These are phyloP conservation scores for Fusarium acutatum DNA, from an alignment of 2,329 filamentous ascomycete species.

Conservation along the genomic window DNA sequence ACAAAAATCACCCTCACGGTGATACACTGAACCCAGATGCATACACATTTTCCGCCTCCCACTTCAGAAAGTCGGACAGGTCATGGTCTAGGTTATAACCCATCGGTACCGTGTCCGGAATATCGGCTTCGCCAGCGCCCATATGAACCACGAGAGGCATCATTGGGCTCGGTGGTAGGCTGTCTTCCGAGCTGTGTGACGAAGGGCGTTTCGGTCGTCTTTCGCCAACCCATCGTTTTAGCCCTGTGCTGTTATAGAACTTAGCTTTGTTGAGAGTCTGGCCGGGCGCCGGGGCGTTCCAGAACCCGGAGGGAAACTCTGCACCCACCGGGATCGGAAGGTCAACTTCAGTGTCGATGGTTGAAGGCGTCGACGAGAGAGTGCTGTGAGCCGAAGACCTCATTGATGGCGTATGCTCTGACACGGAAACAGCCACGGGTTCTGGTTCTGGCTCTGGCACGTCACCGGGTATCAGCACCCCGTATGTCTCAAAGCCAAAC, in stretches of 20 bases:
- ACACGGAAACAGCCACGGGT: neutral
- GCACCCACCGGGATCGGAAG: slow-evolving; percentile 50
- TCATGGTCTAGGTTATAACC: slow-evolving; percentile 69
- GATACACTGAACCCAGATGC: slow-evolving; percentile 41
- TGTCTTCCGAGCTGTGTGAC: slow-evolving; percentile 43
- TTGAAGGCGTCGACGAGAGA: slow-evolving; percentile 42
- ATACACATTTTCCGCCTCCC: slow-evolving; percentile 63
- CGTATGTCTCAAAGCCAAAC: slow-evolving; percentile 57
- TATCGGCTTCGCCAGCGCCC: slow-evolving; percentile 47
- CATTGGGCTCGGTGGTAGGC: slow-evolving; percentile 60
- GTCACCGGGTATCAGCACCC: slow-evolving; percentile 48
- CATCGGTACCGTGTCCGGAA: slow-evolving; percentile 58
- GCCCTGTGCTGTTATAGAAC: slow-evolving; percentile 44
- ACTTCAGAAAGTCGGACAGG: slow-evolving; percentile 65
- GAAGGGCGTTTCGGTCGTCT: slow-evolving; percentile 44
- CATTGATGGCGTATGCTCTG: slow-evolving; percentile 16
- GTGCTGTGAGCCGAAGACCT: slow-evolving; percentile 38
- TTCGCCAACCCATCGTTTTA: slow-evolving; percentile 51
- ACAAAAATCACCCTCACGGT: slow-evolving; percentile 7
- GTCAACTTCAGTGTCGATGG: slow-evolving; percentile 46
- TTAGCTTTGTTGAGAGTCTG: slow-evolving; percentile 43
- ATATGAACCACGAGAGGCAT: slow-evolving; percentile 56
- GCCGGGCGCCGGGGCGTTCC: slow-evolving; percentile 41
- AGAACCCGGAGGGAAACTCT: slow-evolving; percentile 47
- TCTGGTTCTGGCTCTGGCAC: neutral